A percentile compares a stretch with the other conserved stretches of the same genome.
phyloP scores from a whole-genome alignment of 306 rosid species.

The Cyamopsis tetragonoloba region DNA sequence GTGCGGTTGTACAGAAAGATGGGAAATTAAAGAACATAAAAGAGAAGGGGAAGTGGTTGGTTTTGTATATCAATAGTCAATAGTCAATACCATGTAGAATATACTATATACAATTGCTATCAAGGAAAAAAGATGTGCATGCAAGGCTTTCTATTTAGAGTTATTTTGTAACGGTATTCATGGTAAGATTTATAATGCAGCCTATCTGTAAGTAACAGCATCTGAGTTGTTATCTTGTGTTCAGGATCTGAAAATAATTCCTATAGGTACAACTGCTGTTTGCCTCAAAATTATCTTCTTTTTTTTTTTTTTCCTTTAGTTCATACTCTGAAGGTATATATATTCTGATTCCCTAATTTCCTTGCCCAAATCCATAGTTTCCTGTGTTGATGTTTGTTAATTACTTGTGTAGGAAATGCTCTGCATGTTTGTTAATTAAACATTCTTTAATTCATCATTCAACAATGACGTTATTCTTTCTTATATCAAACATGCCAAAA shows the following conservation, averaged over 20 bases:
- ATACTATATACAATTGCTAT: background rate
- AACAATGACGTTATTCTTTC: no score
- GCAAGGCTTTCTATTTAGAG: background rate
- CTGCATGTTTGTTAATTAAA: no score
- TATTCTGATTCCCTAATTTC: no score
- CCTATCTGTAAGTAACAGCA: background rate
- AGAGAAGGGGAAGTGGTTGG: background rate
- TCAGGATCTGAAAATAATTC: background rate
- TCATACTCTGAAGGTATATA: no score
- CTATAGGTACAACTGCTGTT: background rate
- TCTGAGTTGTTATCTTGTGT: background rate
- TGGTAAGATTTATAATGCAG: background rate
- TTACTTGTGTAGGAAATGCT: no score
- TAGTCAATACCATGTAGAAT: slow-evolving; percentile 25
- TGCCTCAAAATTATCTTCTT: no score
- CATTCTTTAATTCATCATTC: no score
- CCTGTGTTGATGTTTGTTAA: no score
- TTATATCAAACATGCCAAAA: background rate
- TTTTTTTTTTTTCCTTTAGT: no score
- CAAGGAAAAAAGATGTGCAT: background rate
- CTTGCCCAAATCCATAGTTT: no score
- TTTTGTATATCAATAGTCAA: slow-evolving; percentile 2
- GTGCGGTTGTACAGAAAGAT: slow-evolving; percentile 27
- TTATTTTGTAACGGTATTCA: background rate
- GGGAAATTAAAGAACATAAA: slow-evolving; percentile 11